A percentile compares a stretch with the other conserved stretches of the same genome.
These are phyloP conservation scores for Tardiomyces digboiensis DNA, from an alignment of 1,139 yeast species.

Conservation along the genomic window DNA sequence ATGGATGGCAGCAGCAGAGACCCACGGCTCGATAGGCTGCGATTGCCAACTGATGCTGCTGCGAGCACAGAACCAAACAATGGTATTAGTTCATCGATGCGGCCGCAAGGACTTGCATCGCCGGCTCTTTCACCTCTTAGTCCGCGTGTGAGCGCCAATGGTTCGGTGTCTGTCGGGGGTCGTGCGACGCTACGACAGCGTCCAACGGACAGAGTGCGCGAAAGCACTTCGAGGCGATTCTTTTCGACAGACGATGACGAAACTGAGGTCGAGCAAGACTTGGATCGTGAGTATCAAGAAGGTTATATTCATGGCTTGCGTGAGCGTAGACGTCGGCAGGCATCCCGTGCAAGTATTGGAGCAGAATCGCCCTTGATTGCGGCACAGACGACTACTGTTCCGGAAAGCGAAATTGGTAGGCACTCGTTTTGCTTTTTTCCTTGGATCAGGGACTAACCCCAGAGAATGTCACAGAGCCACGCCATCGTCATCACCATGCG, in stretches of 20 bases:
- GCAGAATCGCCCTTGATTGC: not conserved
- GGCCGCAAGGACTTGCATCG: not conserved
- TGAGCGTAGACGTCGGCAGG: conserved; percentile 18
- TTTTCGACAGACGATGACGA: conserved; percentile 76
- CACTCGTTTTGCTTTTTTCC: conserved; percentile 3
- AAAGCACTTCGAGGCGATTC: conserved; percentile 17
- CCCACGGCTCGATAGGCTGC: too few relatives aligned
- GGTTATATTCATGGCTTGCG: conserved; percentile 65
- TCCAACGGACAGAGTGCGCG: not conserved
- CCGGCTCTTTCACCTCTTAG: not conserved
- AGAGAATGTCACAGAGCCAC: too few relatives aligned
- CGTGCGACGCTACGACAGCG: not conserved
- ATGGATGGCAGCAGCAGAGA: too few relatives aligned
- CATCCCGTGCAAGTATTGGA: not conserved
- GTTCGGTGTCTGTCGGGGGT: not conserved
- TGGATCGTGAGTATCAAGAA: conserved; percentile 56
- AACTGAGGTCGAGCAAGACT: conserved; percentile 47
- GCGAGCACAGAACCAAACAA: too few relatives aligned
- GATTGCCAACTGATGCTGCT: too few relatives aligned
- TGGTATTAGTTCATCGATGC: too few relatives aligned
- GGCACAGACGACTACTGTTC: not conserved
- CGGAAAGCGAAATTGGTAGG: conserved; percentile 4
- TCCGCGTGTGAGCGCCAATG: not conserved
- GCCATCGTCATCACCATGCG: conserved; percentile 11
- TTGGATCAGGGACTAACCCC: too few relatives aligned